Evolutionary conservation across 2,329 filamentous ascomycete species (phyloP).

Genomic region (Paecilomyces dactylethromorphus): DNA sequence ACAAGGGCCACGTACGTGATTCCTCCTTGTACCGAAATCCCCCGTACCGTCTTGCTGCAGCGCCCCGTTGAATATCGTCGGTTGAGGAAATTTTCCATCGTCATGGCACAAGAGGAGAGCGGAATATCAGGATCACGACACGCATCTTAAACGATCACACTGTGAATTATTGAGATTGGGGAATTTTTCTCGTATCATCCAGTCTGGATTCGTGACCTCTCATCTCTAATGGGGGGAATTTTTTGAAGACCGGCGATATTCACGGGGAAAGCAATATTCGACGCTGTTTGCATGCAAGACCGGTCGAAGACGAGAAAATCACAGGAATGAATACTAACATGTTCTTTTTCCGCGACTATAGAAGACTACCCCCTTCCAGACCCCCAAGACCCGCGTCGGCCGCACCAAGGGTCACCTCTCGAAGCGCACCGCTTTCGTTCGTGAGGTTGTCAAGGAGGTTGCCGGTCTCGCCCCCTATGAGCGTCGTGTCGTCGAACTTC

Average conservation of each 20-base stretch:
- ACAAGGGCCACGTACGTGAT: slow-evolving; percentile 60
- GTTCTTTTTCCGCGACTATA: slow-evolving; percentile 42
- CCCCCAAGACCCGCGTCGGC: slow-evolving; percentile 70
- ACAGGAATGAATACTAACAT: slow-evolving; percentile 29
- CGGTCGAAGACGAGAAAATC: not conserved
- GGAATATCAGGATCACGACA: not conserved
- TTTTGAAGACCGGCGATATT: not conserved
- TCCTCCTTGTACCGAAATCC: slow-evolving; percentile 10
- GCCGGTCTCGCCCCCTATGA: slow-evolving; percentile 92
- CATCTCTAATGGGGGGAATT: not conserved
- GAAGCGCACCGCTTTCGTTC: slow-evolving; percentile 94
- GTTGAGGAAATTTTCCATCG: not conserved
- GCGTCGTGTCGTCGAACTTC: slow-evolving; percentile 97
- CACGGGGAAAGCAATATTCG: not conserved
- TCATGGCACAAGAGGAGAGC: not conserved
- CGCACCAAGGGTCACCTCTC: slow-evolving; percentile 91
- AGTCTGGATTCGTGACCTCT: not conserved
- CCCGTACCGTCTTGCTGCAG: not conserved
- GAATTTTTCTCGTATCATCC: not conserved
- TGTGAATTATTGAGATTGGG: not conserved
- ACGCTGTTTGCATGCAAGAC: not conserved
- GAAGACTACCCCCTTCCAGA: slow-evolving; percentile 72
- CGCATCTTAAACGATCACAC: not conserved
- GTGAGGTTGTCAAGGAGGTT: slow-evolving; percentile 97
- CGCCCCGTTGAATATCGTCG: not conserved